phyloP scores from a whole-genome alignment of 805 yeast species.

The Wickerhamomyces xylosicus region DNA sequence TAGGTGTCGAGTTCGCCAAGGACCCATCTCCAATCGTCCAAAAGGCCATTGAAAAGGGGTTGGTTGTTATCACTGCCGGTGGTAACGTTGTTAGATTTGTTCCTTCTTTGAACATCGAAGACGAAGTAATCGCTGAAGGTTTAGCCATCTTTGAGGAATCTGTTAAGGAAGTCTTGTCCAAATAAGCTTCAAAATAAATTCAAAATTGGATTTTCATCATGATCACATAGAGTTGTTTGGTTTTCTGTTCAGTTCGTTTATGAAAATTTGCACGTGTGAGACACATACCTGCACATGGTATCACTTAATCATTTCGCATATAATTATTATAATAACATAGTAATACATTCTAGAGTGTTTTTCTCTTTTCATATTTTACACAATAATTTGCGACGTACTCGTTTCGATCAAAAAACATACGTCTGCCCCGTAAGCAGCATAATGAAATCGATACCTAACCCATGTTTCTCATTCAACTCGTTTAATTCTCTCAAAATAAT shows the following conservation, averaged over 20 bases:
- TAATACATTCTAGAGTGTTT: too few species aligned
- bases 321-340: too few species aligned
- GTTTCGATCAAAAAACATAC: too few species aligned
- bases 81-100: conserved; percentile 83
- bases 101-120: conserved; percentile 82
- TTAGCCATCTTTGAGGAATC: conserved; percentile 56
- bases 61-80: conserved; percentile 86
- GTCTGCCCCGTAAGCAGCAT: conserved; percentile 49
- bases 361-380: too few species aligned
- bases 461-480: conserved; percentile 28
- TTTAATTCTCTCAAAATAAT: conserved; percentile 40
- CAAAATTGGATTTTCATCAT: too few species aligned
- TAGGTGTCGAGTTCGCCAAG: conserved; percentile 70
- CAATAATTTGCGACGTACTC: too few species aligned
- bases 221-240: too few species aligned
- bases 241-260: too few species aligned
- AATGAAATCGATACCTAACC: conserved; percentile 36
- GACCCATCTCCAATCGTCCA: conserved; percentile 55
- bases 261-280: too few species aligned
- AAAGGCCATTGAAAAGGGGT: conserved; percentile 68
- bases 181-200: conserved; percentile 1
- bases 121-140: conserved; percentile 61
- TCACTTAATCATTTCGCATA: too few species aligned
- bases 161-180: conserved; percentile 23
- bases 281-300: too few species aligned